These are phyloP conservation scores for Saxophila tyrrhenica DNA, from an alignment of 495 filamentous ascomycete species.

Conservation along the genomic window DNA sequence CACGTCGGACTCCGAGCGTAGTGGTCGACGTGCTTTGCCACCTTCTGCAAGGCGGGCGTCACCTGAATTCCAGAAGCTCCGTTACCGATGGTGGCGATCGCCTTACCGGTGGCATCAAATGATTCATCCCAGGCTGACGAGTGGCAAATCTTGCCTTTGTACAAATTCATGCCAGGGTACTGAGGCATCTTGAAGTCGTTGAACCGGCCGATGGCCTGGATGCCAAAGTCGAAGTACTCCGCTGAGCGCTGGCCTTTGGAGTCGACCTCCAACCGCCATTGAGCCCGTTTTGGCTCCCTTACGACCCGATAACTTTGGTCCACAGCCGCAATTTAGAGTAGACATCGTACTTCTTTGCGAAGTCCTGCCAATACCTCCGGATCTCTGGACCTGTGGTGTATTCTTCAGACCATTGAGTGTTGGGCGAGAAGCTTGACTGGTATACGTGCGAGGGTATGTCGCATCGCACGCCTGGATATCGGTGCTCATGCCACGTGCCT, in stretches of 20 bases:
- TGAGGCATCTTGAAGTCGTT: slow-evolving; percentile 44
- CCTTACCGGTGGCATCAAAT: slow-evolving; percentile 40
- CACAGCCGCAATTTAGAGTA: slow-evolving; percentile 42
- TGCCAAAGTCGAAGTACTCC: slow-evolving; percentile 43
- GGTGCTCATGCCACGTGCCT: slow-evolving; percentile 48
- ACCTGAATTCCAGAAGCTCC: slow-evolving; percentile 48
- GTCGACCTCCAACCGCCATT: slow-evolving; percentile 43
- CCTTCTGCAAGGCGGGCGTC: slow-evolving; percentile 44
- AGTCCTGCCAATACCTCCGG: slow-evolving; percentile 48
- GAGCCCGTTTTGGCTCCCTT: slow-evolving; percentile 38
- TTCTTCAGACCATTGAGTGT: slow-evolving; percentile 53
- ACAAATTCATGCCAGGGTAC: slow-evolving; percentile 40
- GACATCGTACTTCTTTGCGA: slow-evolving; percentile 51
- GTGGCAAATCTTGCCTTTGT: slow-evolving; percentile 40
- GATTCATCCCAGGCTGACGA: slow-evolving; percentile 43
- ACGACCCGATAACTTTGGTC: slow-evolving; percentile 40
- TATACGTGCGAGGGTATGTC: slow-evolving; percentile 66
- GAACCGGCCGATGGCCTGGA: slow-evolving; percentile 48
- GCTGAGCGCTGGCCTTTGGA: slow-evolving; percentile 33
- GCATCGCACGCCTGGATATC: slow-evolving; percentile 47
- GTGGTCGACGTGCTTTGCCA: slow-evolving; percentile 47
- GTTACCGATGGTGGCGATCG: slow-evolving; percentile 51
- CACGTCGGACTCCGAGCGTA: slow-evolving; percentile 58
- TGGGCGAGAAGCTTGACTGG: slow-evolving; percentile 54
- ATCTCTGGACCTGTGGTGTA: slow-evolving; percentile 57